These are phyloP conservation scores for Blastobotrys illinoisensis DNA, from an alignment of 1,139 yeast species.

Conservation along the genomic window DNA sequence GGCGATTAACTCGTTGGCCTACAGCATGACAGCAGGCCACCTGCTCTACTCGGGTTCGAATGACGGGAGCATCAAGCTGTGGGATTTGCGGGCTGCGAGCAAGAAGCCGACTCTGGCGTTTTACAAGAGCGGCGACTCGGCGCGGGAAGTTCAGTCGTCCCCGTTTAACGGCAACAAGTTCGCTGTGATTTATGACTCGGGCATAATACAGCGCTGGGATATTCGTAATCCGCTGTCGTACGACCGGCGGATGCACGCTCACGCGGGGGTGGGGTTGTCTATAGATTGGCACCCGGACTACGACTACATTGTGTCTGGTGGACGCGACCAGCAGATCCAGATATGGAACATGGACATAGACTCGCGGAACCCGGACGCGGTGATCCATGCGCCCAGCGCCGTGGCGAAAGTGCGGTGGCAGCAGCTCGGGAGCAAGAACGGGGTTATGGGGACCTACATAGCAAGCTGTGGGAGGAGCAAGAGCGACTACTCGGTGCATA, in stretches of 20 bases:
- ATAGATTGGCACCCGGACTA: constrained; percentile 82
- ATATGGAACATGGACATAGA: constrained; percentile 62
- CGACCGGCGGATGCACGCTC: constrained; percentile 79
- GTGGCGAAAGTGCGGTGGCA: constrained; percentile 70
- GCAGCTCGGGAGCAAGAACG: constrained; percentile 27
- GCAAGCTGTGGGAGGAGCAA: constrained; percentile 68
- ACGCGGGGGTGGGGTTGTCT: constrained; percentile 85
- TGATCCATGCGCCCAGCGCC: constrained; percentile 71
- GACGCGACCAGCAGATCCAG: constrained; percentile 80
- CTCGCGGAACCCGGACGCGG: constrained; percentile 57
- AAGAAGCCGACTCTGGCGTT: constrained; percentile 44
- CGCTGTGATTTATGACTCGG: constrained; percentile 84
- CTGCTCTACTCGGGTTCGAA: constrained; percentile 79
- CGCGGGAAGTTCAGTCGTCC: constrained; percentile 38
- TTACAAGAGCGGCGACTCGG: constrained; percentile 42
- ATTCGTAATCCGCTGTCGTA: constrained; percentile 43
- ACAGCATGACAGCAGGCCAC: constrained; percentile 51
- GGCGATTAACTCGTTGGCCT: constrained; percentile 75
- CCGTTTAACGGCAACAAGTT: constrained; percentile 42
- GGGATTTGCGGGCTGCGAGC: constrained; percentile 69
- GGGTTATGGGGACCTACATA: constrained; percentile 46
- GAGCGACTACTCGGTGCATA: constrained; percentile 67
- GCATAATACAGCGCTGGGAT: constrained; percentile 82
- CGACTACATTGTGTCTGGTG: constrained; percentile 86
- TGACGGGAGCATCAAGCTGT: constrained; percentile 80